Base-by-base conservation (phyloP, 257 asterid species). In the Capsicum rhomboideum region DNA sequence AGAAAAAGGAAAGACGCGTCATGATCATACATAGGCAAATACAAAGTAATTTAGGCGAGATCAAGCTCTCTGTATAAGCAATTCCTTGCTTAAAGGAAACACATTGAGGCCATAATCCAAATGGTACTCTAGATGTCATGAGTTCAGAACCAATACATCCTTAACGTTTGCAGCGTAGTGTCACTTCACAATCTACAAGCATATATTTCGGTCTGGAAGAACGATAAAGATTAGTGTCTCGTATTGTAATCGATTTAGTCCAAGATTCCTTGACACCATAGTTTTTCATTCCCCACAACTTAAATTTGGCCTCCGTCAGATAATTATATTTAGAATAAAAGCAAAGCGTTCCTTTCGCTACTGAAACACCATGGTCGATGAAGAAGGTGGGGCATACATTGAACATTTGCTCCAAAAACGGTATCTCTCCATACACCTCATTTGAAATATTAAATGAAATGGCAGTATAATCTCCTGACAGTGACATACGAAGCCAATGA, bases 281-380 rank as follows among this genome's bases (percentile, higher is more conserved):
- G 11, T 82, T 63, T 40, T 82, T 82, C 78, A 44, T 63, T 21
- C 63, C 61, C 84, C 78, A 82, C 28, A 82, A 69, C 53, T 82
- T 40, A 63, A 82, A n/a, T 4, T 29, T 55, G 17, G 1, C 37
- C 52, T 16, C 26, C 29, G 2, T 5, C 53, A 17, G 46, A 63
- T 82, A 6, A 44, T 3, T 67, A 7, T 9, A 37, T 17, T 28
- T 34, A 37, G 4, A 5, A 37, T 68, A 40, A 66, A 66, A 29
- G 74, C 46, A 67, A 67, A 68, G 13, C 28, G 37, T 37, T 37
- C 55, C 54, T 71, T 14, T 6, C 18, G 40, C 40, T 40, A 18
- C 17, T 21, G 20, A 71, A 71, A 40, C 17, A 42, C 31, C 78
- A 34, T 8, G 9, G 26, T 18, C 16, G 28, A 18, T 20, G n/a